Evolutionary conservation across 176 grass and related monocot genomes (phyloP).

Genomic region (Cenchrus americanus): DNA sequence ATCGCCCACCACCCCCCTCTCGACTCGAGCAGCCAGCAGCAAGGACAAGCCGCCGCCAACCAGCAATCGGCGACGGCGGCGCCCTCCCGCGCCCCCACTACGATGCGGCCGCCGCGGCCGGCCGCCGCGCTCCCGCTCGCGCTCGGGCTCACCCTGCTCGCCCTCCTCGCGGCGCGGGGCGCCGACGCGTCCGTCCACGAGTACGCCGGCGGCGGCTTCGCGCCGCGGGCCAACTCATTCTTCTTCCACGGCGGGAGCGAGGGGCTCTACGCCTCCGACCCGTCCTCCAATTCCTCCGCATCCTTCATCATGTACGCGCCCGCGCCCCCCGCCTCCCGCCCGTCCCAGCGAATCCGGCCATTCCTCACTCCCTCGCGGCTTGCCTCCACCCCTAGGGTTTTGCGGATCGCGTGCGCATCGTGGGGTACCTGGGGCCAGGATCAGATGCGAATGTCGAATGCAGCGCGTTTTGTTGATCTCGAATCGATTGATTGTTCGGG

Average conservation of each 20-base stretch:
- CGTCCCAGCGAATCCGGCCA: not conserved
- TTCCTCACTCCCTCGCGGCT: not conserved
- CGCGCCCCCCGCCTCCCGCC: not conserved
- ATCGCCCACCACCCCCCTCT: not conserved
- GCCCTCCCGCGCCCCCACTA: slow-evolving; percentile 6
- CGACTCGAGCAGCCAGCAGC: slow-evolving; percentile 3
- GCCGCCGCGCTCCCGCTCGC: slow-evolving; percentile 35
- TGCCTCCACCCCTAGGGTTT: slow-evolving; percentile 24
- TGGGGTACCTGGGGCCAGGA: not conserved
- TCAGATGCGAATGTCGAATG: slow-evolving; percentile 21
- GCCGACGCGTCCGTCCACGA: slow-evolving; percentile 85
- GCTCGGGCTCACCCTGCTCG: slow-evolving; percentile 52
- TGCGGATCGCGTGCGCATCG: slow-evolving; percentile 21
- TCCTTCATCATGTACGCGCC: slow-evolving; percentile 78
- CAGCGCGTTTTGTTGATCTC: slow-evolving; percentile 30
- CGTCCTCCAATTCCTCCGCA: slow-evolving; percentile 53
- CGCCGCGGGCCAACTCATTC: slow-evolving; percentile 90
- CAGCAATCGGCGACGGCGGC: slow-evolving; percentile 21
- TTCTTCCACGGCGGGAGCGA: slow-evolving; percentile 99
- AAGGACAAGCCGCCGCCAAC: not conserved
- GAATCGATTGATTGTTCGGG: not conserved
- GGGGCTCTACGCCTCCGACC: slow-evolving; percentile 83
- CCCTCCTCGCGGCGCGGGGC: slow-evolving; percentile 33
- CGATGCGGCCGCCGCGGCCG: slow-evolving; percentile 34
- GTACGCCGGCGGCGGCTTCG: slow-evolving; percentile 71